These are phyloP conservation scores for Suhomyces maxii DNA, from an alignment of 1,139 yeast species.

Conservation along the genomic window DNA sequence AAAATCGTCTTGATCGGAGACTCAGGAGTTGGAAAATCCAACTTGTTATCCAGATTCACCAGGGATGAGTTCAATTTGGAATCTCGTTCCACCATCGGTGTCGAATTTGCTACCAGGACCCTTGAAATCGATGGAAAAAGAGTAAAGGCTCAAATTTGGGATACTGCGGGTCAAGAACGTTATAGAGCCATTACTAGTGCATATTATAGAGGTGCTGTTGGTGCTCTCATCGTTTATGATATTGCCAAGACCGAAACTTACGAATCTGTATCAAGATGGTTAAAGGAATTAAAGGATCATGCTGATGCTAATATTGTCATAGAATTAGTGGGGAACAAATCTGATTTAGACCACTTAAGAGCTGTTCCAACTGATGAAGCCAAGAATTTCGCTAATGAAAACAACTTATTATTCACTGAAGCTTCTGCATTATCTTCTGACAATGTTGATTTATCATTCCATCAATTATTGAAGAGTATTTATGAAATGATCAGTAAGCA, in stretches of 20 bases:
- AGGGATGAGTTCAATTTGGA: conserved; percentile 94
- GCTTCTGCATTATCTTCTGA: conserved; percentile 96
- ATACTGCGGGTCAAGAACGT: conserved; percentile 98
- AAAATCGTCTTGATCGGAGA: conserved; percentile 97
- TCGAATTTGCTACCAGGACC: conserved; percentile 96
- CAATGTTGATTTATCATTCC: conserved; percentile 93
- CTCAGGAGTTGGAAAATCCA: conserved; percentile 96
- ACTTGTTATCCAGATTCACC: conserved; percentile 88
- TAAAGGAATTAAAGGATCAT: conserved; percentile 91
- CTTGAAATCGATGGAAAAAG: conserved; percentile 92
- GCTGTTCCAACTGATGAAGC: conserved; percentile 99
- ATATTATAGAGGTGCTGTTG: conserved; percentile 97
- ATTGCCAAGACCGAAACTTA: conserved; percentile 90
- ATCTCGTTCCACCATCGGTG: conserved; percentile 94
- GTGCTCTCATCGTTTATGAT: conserved; percentile 94
- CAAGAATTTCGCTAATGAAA: conserved; percentile 90
- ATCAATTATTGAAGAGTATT: conserved; percentile 86
- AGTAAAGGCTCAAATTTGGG: conserved; percentile 98
- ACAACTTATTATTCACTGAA: conserved; percentile 88
- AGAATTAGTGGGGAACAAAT: conserved; percentile 92
- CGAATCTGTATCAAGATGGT: conserved; percentile 94
- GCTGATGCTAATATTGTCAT: conserved; percentile 97
- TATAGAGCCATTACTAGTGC: conserved; percentile 98
- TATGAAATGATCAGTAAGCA: conserved; percentile 90
- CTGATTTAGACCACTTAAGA: conserved; percentile 91